phyloP scores from a whole-genome alignment of 495 filamentous ascomycete genomes.

The Patellaria atrata region DNA sequence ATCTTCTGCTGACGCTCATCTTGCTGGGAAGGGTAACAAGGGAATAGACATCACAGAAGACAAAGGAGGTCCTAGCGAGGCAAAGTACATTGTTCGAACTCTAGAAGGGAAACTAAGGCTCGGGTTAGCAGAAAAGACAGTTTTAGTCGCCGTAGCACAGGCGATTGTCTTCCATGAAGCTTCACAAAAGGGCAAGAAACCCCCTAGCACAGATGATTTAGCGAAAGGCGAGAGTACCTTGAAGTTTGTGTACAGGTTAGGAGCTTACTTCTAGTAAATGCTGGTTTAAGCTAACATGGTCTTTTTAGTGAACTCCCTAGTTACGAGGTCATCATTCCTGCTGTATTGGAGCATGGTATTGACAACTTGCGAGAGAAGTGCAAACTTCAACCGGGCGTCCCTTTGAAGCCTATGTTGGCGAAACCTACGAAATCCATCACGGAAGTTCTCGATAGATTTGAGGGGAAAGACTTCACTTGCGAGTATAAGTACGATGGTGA shows the following conservation, averaged over 20 bases:
- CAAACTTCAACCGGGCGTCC: constrained; percentile 87
- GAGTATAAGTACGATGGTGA: constrained; percentile 99
- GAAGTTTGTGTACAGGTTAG: constrained; percentile 78
- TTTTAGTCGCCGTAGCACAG: constrained; percentile 76
- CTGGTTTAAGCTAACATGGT: constrained; percentile 2
- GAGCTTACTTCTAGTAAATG: constrained; percentile 1
- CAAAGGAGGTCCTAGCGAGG: constrained; percentile 87
- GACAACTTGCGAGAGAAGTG: constrained; percentile 66
- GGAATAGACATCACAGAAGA: constrained; percentile 77
- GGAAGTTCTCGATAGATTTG: constrained; percentile 93
- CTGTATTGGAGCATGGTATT: constrained; percentile 74
- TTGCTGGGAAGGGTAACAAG: constrained; percentile 49
- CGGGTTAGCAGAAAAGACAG: constrained; percentile 81
- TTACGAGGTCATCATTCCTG: constrained; percentile 89
- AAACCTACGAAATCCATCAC: constrained; percentile 99
- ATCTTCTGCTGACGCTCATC: constrained; percentile 63
- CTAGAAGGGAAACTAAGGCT: constrained; percentile 87
- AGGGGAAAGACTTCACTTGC: constrained; percentile 89
- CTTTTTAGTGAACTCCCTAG: constrained; percentile 64
- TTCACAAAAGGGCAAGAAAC: constrained; percentile 46
- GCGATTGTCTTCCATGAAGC: constrained; percentile 75
- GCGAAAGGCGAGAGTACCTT: constrained; percentile 70
- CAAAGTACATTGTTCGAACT: constrained; percentile 85
- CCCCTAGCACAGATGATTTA: constrained; percentile 57
- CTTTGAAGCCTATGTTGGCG: constrained; percentile 95